Evolutionary conservation across 345 rosid species (phyloP).

Genomic region (Reutealis trisperma): DNA sequence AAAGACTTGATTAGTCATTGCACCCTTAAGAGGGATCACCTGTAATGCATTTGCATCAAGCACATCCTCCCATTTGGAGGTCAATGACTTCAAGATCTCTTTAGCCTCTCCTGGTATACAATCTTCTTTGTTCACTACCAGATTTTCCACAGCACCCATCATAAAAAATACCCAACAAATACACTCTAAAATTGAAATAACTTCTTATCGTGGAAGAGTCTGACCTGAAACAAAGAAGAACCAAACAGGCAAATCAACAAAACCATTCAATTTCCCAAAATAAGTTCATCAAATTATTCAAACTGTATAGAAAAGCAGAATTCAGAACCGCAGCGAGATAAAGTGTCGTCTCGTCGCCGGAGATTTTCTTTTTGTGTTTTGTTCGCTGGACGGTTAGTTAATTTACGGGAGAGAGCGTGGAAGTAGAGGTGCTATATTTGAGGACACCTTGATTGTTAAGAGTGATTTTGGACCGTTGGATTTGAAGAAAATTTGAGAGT

Average conservation of each 20-base stretch:
- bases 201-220: neutral
- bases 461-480: neutral
- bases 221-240: neutral
- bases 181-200: neutral
- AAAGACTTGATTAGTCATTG: slow-evolving; percentile 36
- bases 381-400: neutral
- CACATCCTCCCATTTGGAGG: slow-evolving; percentile 34
- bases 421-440: no score
- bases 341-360: neutral
- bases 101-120: slow-evolving; percentile 29
- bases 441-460: neutral
- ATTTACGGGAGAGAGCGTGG: neutral
- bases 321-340: neutral
- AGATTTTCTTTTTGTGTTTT: neutral
- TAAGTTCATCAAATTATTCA: no score
- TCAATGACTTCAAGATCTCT: slow-evolving; percentile 33
- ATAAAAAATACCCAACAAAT: neutral
- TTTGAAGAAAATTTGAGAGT: neutral
- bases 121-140: slow-evolving; percentile 12
- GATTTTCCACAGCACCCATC: slow-evolving; percentile 36
- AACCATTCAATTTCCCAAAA: neutral
- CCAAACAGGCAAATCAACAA: neutral
- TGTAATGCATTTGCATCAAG: slow-evolving; percentile 25
- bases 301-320: neutral
- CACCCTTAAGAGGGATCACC: slow-evolving; percentile 36